These are phyloP conservation scores for Simmondsia chinensis DNA, from an alignment of 148 eudicot genomes.

Conservation along the genomic window DNA sequence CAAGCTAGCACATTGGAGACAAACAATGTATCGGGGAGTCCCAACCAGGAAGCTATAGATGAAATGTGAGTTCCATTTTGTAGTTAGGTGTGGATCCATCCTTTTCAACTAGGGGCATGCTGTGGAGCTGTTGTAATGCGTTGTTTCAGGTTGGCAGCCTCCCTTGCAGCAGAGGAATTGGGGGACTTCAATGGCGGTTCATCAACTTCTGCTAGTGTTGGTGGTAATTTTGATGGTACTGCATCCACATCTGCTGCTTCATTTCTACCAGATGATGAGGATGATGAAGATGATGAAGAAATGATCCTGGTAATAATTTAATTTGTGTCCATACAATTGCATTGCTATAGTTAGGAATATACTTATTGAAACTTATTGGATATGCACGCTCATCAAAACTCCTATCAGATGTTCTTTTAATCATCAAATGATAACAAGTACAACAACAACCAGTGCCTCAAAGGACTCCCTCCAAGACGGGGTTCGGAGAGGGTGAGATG, in stretches of 20 bases:
- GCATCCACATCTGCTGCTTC: conserved; percentile 50
- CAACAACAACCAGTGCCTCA: too few species aligned
- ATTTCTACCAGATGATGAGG: conserved; percentile 28
- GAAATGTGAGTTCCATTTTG: conserved; percentile 51
- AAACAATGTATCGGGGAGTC: conserved; percentile 11
- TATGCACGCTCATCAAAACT: too few species aligned
- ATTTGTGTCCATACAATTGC: too few species aligned
- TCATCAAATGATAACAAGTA: too few species aligned
- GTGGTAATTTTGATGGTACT: conserved; percentile 20
- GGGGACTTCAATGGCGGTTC: conserved; percentile 25
- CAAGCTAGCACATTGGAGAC: conserved; percentile 15
- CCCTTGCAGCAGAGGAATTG: conserved; percentile 72
- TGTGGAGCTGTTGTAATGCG: conserved; percentile 1
- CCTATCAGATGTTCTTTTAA: too few species aligned
- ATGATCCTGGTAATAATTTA: conserved; percentile 89
- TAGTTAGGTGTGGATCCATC: not conserved
- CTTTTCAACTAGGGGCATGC: not conserved
- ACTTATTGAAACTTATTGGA: too few species aligned
- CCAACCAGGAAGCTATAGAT: conserved; percentile 59
- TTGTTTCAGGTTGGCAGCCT: conserved; percentile 78
- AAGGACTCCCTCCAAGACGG: too few species aligned
- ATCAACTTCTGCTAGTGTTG: conserved; percentile 34
- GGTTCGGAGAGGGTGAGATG: too few species aligned
- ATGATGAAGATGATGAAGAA: conserved; percentile 75
- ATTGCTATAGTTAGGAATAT: too few species aligned